Evolutionary conservation across 2,329 filamentous ascomycete species (phyloP).

Genomic region (Fusarium subtropicale): DNA sequence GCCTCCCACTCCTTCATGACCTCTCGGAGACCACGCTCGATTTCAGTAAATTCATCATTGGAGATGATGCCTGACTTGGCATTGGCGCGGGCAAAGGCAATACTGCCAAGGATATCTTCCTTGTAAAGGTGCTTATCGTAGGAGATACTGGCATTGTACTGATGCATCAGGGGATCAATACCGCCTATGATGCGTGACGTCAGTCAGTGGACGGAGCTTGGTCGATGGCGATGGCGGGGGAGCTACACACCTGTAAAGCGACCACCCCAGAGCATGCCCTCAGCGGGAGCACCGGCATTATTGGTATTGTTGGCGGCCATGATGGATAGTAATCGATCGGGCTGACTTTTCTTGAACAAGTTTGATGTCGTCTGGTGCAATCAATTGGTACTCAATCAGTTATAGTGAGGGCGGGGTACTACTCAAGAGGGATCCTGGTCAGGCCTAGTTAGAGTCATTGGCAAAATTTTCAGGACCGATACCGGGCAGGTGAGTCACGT

Average conservation of each 20-base stretch:
- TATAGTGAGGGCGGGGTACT: too few relatives aligned
- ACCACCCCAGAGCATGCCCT: conserved; percentile 54
- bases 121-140: conserved; percentile 84
- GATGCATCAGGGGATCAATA: conserved; percentile 86
- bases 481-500: too few relatives aligned
- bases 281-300: too few relatives aligned
- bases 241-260: background rate
- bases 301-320: too few relatives aligned
- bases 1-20: conserved; percentile 67
- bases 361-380: too few relatives aligned
- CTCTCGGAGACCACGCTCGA: conserved; percentile 76
- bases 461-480: too few relatives aligned
- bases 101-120: conserved; percentile 81
- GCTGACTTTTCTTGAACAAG: too few relatives aligned
- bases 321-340: too few relatives aligned
- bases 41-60: conserved; percentile 76
- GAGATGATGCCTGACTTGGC: conserved; percentile 79
- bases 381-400: too few relatives aligned
- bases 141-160: conserved; percentile 80
- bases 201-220: conserved; percentile 49
- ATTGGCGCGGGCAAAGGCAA: conserved; percentile 87
- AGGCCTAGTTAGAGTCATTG: too few relatives aligned
- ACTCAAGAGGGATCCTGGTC: too few relatives aligned
- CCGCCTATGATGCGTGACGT: conserved; percentile 52
- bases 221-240: too few relatives aligned